A percentile compares a stretch with the other conserved stretches of the same genome.
phyloP scores from a whole-genome alignment of 257 asterid species.

The Solanum commersonii region DNA sequence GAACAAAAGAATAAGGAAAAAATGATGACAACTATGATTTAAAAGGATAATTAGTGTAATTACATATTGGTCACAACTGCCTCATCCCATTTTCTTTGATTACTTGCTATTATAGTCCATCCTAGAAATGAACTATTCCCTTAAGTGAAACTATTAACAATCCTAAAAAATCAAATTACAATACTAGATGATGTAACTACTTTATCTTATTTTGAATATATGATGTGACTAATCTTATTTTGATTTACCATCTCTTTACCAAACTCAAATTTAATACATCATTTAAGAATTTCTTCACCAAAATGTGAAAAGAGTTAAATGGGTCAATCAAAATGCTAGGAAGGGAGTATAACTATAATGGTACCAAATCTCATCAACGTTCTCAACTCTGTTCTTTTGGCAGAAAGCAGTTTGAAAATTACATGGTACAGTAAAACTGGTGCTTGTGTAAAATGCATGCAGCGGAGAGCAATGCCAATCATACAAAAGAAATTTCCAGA shows the following conservation, averaged over 20 bases:
- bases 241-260: not conserved
- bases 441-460: not conserved
- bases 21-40: not conserved
- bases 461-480: not conserved
- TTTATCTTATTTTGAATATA: not conserved
- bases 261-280: not conserved
- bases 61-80: not conserved
- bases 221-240: not conserved
- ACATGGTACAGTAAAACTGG: not conserved
- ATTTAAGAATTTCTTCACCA: not conserved
- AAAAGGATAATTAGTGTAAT: not conserved
- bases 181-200: not conserved
- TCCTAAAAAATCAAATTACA: not conserved
- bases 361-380: not conserved
- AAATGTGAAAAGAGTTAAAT: not conserved
- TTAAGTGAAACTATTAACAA: not conserved
- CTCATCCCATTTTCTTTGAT: not conserved
- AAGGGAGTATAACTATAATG: not conserved
- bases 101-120: not conserved
- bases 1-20: not conserved
- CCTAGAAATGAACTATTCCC: not conserved
- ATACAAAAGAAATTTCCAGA: slow-evolving; percentile 6
- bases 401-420: not conserved
- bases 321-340: not conserved
- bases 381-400: not conserved